Evolutionary conservation across 371 early-diverging fungal genomes (phyloP), one percentile per base, ranked within the genome.

Genomic region (Saksenaea oblongispora): DNA sequence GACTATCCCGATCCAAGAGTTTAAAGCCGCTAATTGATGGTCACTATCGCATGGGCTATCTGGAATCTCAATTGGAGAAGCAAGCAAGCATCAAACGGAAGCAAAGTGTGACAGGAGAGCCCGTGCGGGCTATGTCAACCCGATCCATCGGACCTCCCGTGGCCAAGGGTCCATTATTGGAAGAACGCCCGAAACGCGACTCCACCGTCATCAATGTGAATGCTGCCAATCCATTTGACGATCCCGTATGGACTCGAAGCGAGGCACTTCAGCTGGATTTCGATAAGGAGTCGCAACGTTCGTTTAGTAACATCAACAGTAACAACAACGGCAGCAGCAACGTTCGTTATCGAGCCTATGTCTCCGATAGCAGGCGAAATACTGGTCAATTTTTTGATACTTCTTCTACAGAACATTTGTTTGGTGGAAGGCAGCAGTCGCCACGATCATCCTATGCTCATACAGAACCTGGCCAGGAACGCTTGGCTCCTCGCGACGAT

Each of bases 1-100:
- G 74, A 3, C 22, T 73, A 5, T 75, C 76, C 7, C 58, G 78
- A 34, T 76, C 74, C 62, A 80, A 78, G 69, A 78, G 76, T 58
- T 56, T 78, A 28, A 80, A 78, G 36, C 76, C 81, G 0, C 55
- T 78, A 15, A 76, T 78, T 56, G 76, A 80, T 61, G 78, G 78
- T 7, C 62, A 72, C 9, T 76, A 80, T 24, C 72, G 78, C 34
- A 71, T 76, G 69, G 81, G 81, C 15, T 80, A 80, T 70, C 60
- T 80, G n/a, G 76, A 80, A 57, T 72, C 70, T 3, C 78, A 75
- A 53, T 54, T 80, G 36, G 76, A 75, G 55, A 74, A 69, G 18
- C 63, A 62, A 2, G 65, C 75, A 9, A 65, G 64, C 3, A 27
- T 76, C 13, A 72, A 66, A 54, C 65, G 79, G 22, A 61, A 65